phyloP scores from a whole-genome alignment of 2,329 filamentous ascomycete genomes.

The Trichophyton equinum region DNA sequence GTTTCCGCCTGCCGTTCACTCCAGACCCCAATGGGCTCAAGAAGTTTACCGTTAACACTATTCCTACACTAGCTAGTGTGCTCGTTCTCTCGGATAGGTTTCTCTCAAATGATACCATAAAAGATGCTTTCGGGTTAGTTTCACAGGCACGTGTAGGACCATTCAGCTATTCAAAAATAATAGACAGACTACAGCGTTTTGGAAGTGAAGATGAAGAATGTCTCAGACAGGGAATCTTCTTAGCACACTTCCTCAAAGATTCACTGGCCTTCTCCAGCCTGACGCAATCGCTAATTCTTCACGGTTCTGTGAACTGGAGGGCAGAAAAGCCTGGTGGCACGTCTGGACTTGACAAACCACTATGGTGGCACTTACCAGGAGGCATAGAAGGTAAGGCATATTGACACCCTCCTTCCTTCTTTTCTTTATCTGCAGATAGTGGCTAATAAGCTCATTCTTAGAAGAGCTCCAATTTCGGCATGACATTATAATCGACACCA shows the following conservation, averaged over 20 bases:
- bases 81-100: constrained; percentile 11
- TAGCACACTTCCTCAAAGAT: constrained; percentile 24
- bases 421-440: not conserved
- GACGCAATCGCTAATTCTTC: constrained; percentile 26
- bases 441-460: constrained; percentile 12
- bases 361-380: constrained; percentile 28
- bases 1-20: not conserved
- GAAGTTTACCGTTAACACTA: constrained; percentile 6
- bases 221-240: constrained; percentile 28
- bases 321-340: constrained; percentile 18
- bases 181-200: constrained; percentile 17
- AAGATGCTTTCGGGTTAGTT: not conserved
- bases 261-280: constrained; percentile 18
- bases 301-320: constrained; percentile 28
- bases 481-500: constrained; percentile 30
- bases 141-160: not conserved
- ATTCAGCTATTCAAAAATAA: not conserved
- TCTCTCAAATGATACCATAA: not conserved
- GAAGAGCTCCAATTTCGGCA: constrained; percentile 34
- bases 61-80: constrained; percentile 11
- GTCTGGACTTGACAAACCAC: constrained; percentile 15
- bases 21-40: not conserved
- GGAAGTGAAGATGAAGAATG: constrained; percentile 27
- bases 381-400: constrained; percentile 29
- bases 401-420: not conserved